A percentile compares a stretch with the other conserved stretches of the same genome.
Evolutionary conservation across 768 basidiomycete species (phyloP).

Genomic region (Chalciporus piperatus): DNA sequence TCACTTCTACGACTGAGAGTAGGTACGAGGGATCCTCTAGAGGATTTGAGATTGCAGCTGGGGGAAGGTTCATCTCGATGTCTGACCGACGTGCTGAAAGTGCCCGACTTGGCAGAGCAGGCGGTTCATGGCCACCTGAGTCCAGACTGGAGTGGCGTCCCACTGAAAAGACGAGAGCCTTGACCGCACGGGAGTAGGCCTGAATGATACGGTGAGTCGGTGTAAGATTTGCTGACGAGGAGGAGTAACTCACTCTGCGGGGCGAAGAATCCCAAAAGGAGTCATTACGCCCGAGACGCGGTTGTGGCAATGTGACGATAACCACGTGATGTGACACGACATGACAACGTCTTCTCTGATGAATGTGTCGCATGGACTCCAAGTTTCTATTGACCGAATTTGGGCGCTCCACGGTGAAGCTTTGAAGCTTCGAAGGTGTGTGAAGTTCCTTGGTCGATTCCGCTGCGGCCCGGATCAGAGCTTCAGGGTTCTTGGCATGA

Average conservation of each 20-base stretch:
- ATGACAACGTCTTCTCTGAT: not conserved
- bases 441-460: too few relatives aligned
- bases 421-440: too few relatives aligned
- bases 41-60: not conserved
- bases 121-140: not conserved
- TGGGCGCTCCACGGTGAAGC: too few relatives aligned
- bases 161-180: not conserved
- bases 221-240: too few relatives aligned
- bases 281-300: not conserved
- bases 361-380: too few relatives aligned
- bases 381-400: too few relatives aligned
- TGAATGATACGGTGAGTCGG: too few relatives aligned
- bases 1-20: slow-evolving; percentile 43
- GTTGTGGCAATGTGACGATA: not conserved
- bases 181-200: too few relatives aligned
- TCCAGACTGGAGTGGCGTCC: not conserved
- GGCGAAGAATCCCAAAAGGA: too few relatives aligned
- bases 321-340: not conserved
- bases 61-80: not conserved
- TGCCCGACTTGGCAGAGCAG: not conserved
- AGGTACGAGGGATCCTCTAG: slow-evolving; percentile 28
- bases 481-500: too few relatives aligned
- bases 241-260: too few relatives aligned
- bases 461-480: too few relatives aligned
- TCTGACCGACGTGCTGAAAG: not conserved